Evolutionary conservation across 768 basidiomycete genomes (phyloP).

Genomic region (Mycena rosella): DNA sequence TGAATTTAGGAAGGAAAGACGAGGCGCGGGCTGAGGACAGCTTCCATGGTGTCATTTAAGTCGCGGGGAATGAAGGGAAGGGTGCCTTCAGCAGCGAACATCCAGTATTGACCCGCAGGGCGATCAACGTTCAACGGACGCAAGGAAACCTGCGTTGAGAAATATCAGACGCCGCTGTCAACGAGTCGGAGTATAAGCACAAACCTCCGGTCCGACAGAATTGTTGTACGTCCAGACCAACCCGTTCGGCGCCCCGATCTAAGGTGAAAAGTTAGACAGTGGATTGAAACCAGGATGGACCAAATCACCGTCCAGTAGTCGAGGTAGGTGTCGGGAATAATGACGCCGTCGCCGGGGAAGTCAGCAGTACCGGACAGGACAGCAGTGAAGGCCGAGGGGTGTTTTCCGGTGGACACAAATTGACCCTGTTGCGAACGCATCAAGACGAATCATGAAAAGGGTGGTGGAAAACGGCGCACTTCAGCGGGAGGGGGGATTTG

Average conservation of each 20-base stretch:
- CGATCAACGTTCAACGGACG: constrained; percentile 19
- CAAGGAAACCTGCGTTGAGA: constrained; percentile 20
- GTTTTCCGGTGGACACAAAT: constrained; percentile 26
- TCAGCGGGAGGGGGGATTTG: constrained; percentile 29
- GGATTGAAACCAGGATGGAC: neutral
- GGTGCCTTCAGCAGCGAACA: constrained; percentile 29
- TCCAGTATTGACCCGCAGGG: constrained; percentile 32
- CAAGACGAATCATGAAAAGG: neutral
- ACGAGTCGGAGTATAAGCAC: neutral
- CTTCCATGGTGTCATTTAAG: constrained; percentile 10
- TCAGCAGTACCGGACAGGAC: constrained; percentile 32
- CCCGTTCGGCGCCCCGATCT: constrained; percentile 26
- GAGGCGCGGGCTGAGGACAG: constrained; percentile 19
- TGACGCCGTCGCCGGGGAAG: constrained; percentile 25
- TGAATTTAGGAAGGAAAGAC: constrained; percentile 9
- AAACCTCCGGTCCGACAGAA: constrained; percentile 25
- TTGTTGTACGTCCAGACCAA: constrained; percentile 32
- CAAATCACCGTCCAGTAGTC: constrained; percentile 32
- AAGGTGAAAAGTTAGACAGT: neutral
- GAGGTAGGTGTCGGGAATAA: constrained; percentile 29
- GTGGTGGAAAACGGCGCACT: constrained; percentile 8
- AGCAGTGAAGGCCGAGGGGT: constrained; percentile 23
- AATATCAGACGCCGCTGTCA: constrained; percentile 2
- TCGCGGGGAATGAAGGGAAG: constrained; percentile 28
- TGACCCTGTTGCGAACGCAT: constrained; percentile 12